Evolutionary conservation across 495 filamentous ascomycete species (phyloP).

Genomic region (Zalerion maritima): DNA sequence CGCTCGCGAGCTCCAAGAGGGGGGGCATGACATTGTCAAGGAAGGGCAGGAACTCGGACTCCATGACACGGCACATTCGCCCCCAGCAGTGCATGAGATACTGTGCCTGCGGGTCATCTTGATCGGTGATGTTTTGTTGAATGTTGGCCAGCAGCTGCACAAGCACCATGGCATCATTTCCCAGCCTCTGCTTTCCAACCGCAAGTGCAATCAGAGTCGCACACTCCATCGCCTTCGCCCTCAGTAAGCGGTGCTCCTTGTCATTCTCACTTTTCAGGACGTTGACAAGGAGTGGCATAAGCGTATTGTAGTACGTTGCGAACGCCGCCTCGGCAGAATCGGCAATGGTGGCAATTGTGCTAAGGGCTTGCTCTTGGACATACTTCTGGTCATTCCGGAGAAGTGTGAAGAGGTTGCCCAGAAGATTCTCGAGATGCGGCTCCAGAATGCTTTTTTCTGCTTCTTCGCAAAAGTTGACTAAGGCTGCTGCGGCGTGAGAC

Average conservation of each 20-base stretch:
- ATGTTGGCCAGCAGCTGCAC: constrained; percentile 78
- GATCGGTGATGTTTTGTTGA: constrained; percentile 73
- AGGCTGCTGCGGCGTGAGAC: constrained; percentile 87
- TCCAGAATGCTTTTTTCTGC: constrained; percentile 85
- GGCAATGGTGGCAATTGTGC: constrained; percentile 95
- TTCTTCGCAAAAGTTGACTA: constrained; percentile 99
- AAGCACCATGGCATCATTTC: constrained; percentile 66
- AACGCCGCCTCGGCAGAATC: constrained; percentile 95
- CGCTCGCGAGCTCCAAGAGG: constrained; percentile 74
- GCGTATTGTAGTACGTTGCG: constrained; percentile 81
- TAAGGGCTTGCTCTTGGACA: constrained; percentile 95
- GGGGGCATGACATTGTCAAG: constrained; percentile 89
- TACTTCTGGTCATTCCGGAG: constrained; percentile 84
- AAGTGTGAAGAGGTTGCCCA: constrained; percentile 68
- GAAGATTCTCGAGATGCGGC: constrained; percentile 81
- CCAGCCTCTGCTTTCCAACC: constrained; percentile 86
- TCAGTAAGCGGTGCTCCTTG: constrained; percentile 79
- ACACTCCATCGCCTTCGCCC: constrained; percentile 99
- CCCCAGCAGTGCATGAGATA: constrained; percentile 99
- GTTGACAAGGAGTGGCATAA: constrained; percentile 89
- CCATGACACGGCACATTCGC: constrained; percentile 91
- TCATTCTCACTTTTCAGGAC: constrained; percentile 78
- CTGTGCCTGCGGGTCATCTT: constrained; percentile 91
- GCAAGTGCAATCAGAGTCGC: constrained; percentile 92
- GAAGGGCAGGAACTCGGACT: constrained; percentile 80